Evolutionary conservation across 208 protist genomes (phyloP).

Genomic region (Herpetomonas samuelpessoai): DNA sequence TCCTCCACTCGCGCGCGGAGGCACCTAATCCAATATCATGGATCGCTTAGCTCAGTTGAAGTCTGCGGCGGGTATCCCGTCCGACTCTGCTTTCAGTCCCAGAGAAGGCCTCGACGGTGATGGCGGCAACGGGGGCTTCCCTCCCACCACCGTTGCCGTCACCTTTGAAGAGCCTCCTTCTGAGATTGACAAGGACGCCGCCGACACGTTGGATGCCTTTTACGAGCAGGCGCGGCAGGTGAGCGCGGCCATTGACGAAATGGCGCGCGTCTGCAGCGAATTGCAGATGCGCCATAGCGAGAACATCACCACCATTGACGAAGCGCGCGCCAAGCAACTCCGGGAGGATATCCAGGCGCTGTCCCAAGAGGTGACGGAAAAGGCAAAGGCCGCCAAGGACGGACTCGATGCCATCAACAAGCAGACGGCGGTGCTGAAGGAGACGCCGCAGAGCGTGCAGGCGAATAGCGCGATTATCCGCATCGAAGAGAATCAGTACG

Average conservation of each 20-base stretch:
- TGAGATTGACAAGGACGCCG: constrained; percentile 61
- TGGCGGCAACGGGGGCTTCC: too few species aligned
- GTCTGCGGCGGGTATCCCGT: too few species aligned
- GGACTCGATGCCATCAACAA: constrained; percentile 57
- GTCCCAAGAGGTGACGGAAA: constrained; percentile 35
- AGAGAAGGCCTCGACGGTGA: too few species aligned
- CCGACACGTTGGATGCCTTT: constrained; percentile 67
- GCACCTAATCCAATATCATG: too few species aligned
- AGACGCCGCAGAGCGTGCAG: constrained; percentile 42
- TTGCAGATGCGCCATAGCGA: constrained; percentile 63
- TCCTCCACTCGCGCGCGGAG: too few species aligned
- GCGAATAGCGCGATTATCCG: constrained; percentile 77
- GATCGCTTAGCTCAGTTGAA: too few species aligned
- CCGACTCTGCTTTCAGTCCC: too few species aligned
- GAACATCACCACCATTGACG: constrained; percentile 73
- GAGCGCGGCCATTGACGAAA: constrained; percentile 22
- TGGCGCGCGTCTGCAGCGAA: constrained; percentile 34
- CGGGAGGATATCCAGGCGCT: constrained; percentile 64
- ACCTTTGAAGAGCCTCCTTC: constrained; percentile 22
- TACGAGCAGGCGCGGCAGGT: constrained; percentile 46
- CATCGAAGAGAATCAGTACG: constrained; percentile 87
- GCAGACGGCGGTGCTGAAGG: constrained; percentile 62
- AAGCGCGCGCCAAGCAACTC: constrained; percentile 41
- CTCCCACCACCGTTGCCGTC: constrained; percentile 15
- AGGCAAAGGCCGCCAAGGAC: constrained; percentile 42